A percentile compares a stretch with the other conserved stretches of the same genome.
These are phyloP conservation scores for Didymosphaeria variabile DNA, from an alignment of 2,329 filamentous ascomycete species.

Conservation along the genomic window DNA sequence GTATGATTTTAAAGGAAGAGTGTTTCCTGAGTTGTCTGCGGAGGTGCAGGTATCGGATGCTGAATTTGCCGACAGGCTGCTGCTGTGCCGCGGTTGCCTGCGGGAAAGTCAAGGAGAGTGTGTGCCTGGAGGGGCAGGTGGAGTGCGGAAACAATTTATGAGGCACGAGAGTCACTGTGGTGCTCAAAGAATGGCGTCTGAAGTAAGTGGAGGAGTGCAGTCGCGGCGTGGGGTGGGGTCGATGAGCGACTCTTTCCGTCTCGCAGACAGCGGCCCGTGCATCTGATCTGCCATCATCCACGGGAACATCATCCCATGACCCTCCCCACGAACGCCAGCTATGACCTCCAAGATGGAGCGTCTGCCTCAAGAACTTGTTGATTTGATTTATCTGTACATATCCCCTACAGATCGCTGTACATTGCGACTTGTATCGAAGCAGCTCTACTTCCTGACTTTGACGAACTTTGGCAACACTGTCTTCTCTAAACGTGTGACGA, in stretches of 20 bases:
- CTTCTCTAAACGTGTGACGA: slow-evolving; percentile 34
- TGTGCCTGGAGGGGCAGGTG: neutral
- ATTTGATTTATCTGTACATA: slow-evolving; percentile 32
- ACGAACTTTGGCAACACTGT: slow-evolving; percentile 32
- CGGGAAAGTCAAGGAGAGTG: slow-evolving; percentile 1
- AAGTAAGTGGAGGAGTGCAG: slow-evolving; percentile 3
- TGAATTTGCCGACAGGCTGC: slow-evolving; percentile 10
- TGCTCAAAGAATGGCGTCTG: neutral
- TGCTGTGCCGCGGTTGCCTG: slow-evolving; percentile 4
- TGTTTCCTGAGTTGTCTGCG: neutral
- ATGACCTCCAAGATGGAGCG: slow-evolving; percentile 38
- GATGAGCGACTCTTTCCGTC: slow-evolving; percentile 8
- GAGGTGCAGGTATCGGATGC: neutral
- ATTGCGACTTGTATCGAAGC: slow-evolving; percentile 36
- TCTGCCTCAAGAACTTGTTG: slow-evolving; percentile 42
- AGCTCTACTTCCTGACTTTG: slow-evolving; percentile 32
- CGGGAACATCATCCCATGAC: slow-evolving; percentile 7
- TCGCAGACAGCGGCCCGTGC: slow-evolving; percentile 7
- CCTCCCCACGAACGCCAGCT: slow-evolving; percentile 1
- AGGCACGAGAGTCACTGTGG: neutral
- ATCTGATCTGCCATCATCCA: neutral
- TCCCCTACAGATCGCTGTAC: slow-evolving; percentile 25
- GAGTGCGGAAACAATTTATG: neutral
- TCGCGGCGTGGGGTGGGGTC: neutral
- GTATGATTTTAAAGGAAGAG: neutral